Percentiles rank a stretch among this genome's conserved stretches.
Conservation (phyloP, 2,329 filamentous ascomycete genomes). For the Hysterium pulicare region DNA sequence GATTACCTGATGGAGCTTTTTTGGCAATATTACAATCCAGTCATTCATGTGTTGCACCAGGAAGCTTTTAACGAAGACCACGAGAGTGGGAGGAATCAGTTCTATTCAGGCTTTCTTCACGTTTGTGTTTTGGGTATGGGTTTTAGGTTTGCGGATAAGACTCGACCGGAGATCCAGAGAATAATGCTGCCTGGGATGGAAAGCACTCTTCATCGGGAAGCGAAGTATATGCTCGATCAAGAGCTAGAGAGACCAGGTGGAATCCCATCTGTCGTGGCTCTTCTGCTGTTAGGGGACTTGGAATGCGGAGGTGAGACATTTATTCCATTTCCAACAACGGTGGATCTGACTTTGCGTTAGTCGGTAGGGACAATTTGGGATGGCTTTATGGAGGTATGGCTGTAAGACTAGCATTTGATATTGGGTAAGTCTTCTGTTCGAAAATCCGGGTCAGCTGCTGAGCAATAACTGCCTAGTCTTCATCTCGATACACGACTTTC, state of each 20-base stretch:
- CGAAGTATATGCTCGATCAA: constrained; percentile 53
- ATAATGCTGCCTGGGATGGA: constrained; percentile 48
- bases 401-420: constrained; percentile 22
- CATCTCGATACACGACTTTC: constrained; percentile 46
- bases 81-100: constrained; percentile 45
- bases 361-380: constrained; percentile 53
- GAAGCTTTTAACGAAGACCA: constrained; percentile 50
- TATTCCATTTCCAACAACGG: not conserved
- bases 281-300: constrained; percentile 52
- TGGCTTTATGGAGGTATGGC: constrained; percentile 53
- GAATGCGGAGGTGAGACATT: constrained; percentile 43
- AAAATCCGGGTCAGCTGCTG: constrained; percentile 36
- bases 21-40: constrained; percentile 52
- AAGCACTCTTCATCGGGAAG: constrained; percentile 53
- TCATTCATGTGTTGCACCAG: constrained; percentile 50
- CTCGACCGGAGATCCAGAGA: constrained; percentile 48
- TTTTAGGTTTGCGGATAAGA: constrained; percentile 50
- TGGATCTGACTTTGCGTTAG: constrained; percentile 14
- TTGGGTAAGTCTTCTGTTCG: constrained; percentile 20
- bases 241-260: constrained; percentile 53
- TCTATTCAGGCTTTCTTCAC: constrained; percentile 53
- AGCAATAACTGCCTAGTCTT: constrained; percentile 44
- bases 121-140: constrained; percentile 53
- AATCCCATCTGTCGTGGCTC: constrained; percentile 51
- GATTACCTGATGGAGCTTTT: constrained; percentile 53